Base-by-base conservation (phyloP, 2,329 filamentous ascomycete genomes). In the Cladosporium colombiae region DNA sequence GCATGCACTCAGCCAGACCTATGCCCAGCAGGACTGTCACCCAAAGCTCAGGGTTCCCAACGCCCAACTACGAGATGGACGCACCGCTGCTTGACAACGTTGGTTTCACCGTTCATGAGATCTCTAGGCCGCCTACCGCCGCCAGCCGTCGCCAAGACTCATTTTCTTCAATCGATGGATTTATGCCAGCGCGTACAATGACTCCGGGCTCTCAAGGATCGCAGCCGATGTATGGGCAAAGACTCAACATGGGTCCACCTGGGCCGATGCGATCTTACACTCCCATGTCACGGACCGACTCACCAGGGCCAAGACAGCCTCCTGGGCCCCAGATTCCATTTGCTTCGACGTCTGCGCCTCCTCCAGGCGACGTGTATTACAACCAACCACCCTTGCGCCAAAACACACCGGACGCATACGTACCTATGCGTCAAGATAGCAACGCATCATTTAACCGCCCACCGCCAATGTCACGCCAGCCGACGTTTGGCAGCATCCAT, bases 51-150 rank as follows among this genome's bases (percentile, higher is more conserved):
- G 78, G 78, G 33, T 81, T 76, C 66, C 83, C 84, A 2, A 78
- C 74, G 55, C 72, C 81, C n/a, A 91, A 84, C 73, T 89, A 87
- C 73, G 85, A 83, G 14, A 88, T 89, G 2, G 86, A 89, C 67
- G 84, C 86, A 8, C 86, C 90, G 0, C 81, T 92, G 6, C 78
- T 91, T 44, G 78, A 80, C 21, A 82, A 85, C 66, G 87, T 88
- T 6, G 88, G 87, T 23, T 73, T 70, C 61, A 71, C 69, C 29
- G 74, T 71, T 25, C 68, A 66, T 7, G 68, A 66, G 21, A 67
- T 71, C 23, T 57, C 73, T 46, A 73, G 71, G 31, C 68, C 71
- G 21, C 68, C 70, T 7, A 71, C 69, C 16, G 68, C 67, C 18
- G 46, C 69, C 44, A 70, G 66, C 50, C 66, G 70, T 55, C 66